These are phyloP conservation scores for Fusarium nelsonii DNA, from an alignment of 2,329 filamentous ascomycete species.

Conservation along the genomic window DNA sequence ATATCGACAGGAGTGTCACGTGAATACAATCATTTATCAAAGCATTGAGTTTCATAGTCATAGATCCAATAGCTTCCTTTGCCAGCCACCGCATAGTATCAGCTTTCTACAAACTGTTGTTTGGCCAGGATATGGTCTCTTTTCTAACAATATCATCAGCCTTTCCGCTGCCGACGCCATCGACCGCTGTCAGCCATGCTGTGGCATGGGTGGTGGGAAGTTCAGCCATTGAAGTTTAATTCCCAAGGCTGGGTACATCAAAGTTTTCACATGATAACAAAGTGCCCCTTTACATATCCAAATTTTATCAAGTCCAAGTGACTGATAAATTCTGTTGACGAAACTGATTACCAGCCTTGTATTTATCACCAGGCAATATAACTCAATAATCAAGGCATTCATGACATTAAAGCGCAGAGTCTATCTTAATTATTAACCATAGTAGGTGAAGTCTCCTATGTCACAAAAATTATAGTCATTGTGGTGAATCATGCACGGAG, in stretches of 20 bases:
- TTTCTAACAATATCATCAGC: neutral
- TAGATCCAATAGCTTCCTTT: no score
- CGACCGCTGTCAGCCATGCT: neutral
- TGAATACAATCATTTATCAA: neutral
- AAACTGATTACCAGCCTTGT: neutral
- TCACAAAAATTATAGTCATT: neutral
- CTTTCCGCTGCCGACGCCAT: neutral
- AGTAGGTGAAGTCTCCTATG: neutral
- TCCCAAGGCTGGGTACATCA: neutral
- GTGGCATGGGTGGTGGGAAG: neutral
- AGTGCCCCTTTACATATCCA: neutral
- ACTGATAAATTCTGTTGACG: neutral
- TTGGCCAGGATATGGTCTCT: no score
- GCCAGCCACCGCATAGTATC: no score
- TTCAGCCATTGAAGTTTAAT: neutral
- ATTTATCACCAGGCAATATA: neutral
- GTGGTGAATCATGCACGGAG: constrained; percentile 13
- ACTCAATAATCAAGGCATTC: neutral
- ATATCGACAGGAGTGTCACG: neutral
- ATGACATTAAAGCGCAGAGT: neutral
- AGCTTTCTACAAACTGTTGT: no score
- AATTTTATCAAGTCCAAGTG: neutral
- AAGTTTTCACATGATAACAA: neutral
- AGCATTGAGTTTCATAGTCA: no score
- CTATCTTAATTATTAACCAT: neutral